Evolutionary conservation across 192 early-diverging fungal species (phyloP), one percentile per base, ranked within the genome.

Genomic region (Linnemannia zychae): DNA sequence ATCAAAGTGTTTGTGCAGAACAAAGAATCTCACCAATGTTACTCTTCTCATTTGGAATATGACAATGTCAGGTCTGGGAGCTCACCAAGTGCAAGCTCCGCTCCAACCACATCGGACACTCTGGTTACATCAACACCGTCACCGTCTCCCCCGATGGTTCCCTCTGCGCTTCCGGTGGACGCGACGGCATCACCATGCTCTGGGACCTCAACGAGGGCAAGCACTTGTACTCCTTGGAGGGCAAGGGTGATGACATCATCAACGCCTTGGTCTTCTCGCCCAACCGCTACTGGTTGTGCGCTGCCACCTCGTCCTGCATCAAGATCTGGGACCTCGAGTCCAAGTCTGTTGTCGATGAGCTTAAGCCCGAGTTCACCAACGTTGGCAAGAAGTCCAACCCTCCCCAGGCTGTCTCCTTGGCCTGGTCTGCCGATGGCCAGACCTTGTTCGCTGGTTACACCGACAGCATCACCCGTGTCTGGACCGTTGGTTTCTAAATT

Each of bases 221-320:
- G 96, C 98, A 99, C 97, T 93, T 99, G 88, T 99, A 99, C 96
- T 97, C 97, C 72, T 92, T 99, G 74, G 97, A 98, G 90, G 82
- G 82, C 46, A 84, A 84, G 82, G 98, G 97, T 87, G 96, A 94
- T 75, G 95, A 96, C 90, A 91, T 94, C 88, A 97, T 99, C 95
- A 96, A 99, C 94, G 94, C 98, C 79, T 93, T 99, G 71, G 94
- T 95, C 83, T 99, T 99, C 96, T 98, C 97, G 84, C 98, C 98
- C 88, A 99, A 99, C 97, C 93, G 98, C 75, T 99, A 99, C 97
- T 99, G 98, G 98, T 94, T 99, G 88, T 98, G 97, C 94, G 98
- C 98, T 88, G 98, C 98, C 88, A 98, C 98, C 81, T 91, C 91
- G 80, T 92, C 92, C 78, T 93, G 93, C 90, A 98, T 99, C 95